Base-by-base conservation (phyloP, 495 filamentous ascomycete species). In the Lophiotrema nucula region DNA sequence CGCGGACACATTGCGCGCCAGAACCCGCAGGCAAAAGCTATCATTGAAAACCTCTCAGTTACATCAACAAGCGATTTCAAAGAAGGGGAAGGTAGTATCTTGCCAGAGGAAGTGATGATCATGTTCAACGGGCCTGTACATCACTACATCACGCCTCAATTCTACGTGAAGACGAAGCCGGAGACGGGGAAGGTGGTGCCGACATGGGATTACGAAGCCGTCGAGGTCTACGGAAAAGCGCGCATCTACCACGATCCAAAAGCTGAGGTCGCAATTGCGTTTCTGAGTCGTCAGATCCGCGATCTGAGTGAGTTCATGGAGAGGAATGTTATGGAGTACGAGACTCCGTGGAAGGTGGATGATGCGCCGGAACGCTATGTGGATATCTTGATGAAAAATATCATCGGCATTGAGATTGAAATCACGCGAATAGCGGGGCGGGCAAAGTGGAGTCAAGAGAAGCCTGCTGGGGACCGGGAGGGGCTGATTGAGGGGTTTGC, bases 91-190 rank as follows among this genome's bases (percentile, higher is more conserved):
- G 25, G 39, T 31, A n/a, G 33, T 27, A 28, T 46, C 10, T 53
- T 81, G 0, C 58, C 71, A 25, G 56, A 73, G 1, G 77, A 81
- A 37, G 76, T 81, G 2, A 47, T 81, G 27, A 67, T 84, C 2
- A 70, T 83, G 13, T 85, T 85, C 69, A 83, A 72, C 16, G 71
- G 72, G 1, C 67, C 76, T 0, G 58, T 69, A 1, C 73, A 83
- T 27, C 76, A 80, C 66, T 85, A 85, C 58, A 75, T 85, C 31
- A 81, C 81, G 11, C 81, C 82, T 6, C 78, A 83, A 39, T 83
- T 82, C 69, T 85, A 83, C 67, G 73, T 68, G 11, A 75, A 79
- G 57, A 81, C 81, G 6, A 84, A 84, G 58, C 79, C 77, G 1
- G 64, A 47, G 2, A 80, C 76, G 0, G 79, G 74, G 8, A 85